phyloP scores from a whole-genome alignment of 2,329 filamentous ascomycete genomes.

The Penicillium nordicum region DNA sequence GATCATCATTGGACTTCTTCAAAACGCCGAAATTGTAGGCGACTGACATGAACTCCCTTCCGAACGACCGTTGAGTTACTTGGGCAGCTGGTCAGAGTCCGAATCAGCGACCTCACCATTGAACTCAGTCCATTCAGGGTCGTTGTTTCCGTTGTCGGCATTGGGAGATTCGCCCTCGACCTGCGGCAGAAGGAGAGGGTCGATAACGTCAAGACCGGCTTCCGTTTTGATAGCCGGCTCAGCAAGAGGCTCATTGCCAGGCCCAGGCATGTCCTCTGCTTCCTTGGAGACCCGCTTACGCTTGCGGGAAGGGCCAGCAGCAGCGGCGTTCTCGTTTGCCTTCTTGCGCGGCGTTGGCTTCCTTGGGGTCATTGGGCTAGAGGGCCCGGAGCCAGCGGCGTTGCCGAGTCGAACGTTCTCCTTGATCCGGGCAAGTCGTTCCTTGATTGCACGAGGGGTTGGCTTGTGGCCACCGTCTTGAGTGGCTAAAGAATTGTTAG shows the following conservation, averaged over 20 bases:
- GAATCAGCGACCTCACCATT: not conserved
- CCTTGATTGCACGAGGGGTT: not conserved
- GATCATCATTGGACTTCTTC: no score
- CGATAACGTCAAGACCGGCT: accelerated
- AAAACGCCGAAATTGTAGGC: no score
- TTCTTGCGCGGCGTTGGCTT: not conserved
- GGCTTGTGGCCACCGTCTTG: not conserved
- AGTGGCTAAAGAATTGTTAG: not conserved
- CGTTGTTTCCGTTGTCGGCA: not conserved
- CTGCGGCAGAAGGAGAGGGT: not conserved
- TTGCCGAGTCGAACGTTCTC: not conserved
- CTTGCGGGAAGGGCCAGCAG: not conserved
- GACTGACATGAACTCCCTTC: not conserved
- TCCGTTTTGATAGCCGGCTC: not conserved
- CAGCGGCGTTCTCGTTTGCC: not conserved
- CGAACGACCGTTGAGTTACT: not conserved
- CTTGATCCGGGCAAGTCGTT: not conserved
- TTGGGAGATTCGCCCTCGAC: not conserved
- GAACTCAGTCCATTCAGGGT: not conserved
- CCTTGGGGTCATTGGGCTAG: not conserved
- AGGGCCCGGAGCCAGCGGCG: not conserved
- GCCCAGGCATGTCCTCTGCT: no score
- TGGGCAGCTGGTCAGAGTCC: not conserved
- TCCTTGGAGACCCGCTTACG: not conserved
- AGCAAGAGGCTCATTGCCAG: not conserved